phyloP scores from a whole-genome alignment of 805 yeast species.

The Candida caryicola region DNA sequence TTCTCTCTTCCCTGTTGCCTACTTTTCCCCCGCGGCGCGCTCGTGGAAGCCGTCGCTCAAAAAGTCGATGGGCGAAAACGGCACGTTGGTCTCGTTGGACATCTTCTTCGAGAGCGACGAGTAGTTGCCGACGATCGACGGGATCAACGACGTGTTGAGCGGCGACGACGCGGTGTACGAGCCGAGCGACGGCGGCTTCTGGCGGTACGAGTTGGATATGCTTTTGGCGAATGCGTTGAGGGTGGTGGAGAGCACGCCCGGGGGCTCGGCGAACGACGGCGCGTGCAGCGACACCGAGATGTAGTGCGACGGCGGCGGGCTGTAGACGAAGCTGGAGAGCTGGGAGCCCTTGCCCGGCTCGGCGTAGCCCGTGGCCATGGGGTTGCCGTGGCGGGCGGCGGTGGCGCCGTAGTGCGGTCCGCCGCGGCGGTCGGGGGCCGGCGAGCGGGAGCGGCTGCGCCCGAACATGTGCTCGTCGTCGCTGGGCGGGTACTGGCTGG shows the following conservation, averaged over 20 bases:
- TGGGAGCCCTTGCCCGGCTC: not conserved
- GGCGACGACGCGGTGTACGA: constrained; percentile 14
- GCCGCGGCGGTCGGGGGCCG: too few relatives aligned
- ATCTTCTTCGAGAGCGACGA: constrained; percentile 36
- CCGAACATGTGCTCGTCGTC: too few relatives aligned
- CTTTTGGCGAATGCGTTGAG: constrained; percentile 16
- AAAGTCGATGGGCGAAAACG: constrained; percentile 43
- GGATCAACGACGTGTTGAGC: constrained; percentile 34
- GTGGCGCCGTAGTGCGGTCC: too few relatives aligned
- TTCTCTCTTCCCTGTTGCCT: not conserved
- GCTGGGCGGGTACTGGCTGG: too few relatives aligned
- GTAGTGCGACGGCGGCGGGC: constrained; percentile 17
- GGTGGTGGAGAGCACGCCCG: constrained; percentile 14
- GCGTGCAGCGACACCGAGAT: constrained; percentile 11
- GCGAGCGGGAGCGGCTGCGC: too few relatives aligned
- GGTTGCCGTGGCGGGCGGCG: too few relatives aligned
- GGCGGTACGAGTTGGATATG: constrained; percentile 11
- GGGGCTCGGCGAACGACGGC: not conserved
- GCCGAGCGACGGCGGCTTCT: constrained; percentile 4
- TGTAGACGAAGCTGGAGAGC: not conserved
- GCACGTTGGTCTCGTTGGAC: constrained; percentile 33
- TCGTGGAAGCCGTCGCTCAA: constrained; percentile 29
- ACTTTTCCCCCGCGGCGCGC: constrained; percentile 7
- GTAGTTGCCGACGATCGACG: constrained; percentile 39
- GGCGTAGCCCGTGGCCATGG: constrained; percentile 4